Evolutionary conservation across 1,139 yeast genomes (phyloP).

Genomic region (Saccharomyces pastorianus): DNA sequence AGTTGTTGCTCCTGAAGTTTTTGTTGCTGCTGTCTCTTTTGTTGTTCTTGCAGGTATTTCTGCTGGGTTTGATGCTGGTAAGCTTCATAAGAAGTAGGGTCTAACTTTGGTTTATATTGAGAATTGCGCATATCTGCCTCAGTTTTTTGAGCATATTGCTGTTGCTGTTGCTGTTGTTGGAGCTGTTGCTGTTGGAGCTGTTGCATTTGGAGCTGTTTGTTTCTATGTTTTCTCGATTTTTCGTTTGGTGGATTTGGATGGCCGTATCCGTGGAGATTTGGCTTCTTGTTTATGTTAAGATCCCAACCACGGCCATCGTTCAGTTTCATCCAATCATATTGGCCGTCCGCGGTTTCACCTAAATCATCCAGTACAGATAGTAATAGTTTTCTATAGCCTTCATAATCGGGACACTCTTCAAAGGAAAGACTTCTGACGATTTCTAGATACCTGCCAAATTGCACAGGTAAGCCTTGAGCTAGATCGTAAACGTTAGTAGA

Average conservation of each 20-base stretch:
- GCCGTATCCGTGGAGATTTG: conserved; percentile 78
- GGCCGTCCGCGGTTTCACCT: conserved; percentile 51
- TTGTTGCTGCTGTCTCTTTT: conserved; percentile 17
- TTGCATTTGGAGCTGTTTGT: conserved; percentile 18
- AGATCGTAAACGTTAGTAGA: conserved; percentile 61
- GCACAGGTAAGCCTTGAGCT: conserved; percentile 62
- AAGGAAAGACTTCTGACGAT: conserved; percentile 64
- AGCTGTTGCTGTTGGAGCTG: neutral
- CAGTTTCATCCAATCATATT: conserved; percentile 78
- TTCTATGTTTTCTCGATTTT: conserved; percentile 35
- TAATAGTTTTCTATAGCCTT: conserved; percentile 57
- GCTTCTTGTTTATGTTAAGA: conserved; percentile 65
- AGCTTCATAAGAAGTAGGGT: conserved; percentile 33
- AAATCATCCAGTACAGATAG: conserved; percentile 56
- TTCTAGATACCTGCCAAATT: conserved; percentile 68
- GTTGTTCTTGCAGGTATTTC: conserved; percentile 28
- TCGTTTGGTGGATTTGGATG: conserved; percentile 50
- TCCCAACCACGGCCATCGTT: conserved; percentile 83
- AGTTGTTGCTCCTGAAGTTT: conserved; percentile 10
- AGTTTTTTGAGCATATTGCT: conserved; percentile 8
- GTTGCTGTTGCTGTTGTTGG: conserved; percentile 13
- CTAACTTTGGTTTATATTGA: conserved; percentile 15
- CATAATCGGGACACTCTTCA: conserved; percentile 74
- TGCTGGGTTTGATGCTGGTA: conserved; percentile 32
- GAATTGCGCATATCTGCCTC: neutral